Conservation (phyloP, 345 rosid species). For the Gossypium herbaceum region DNA sequence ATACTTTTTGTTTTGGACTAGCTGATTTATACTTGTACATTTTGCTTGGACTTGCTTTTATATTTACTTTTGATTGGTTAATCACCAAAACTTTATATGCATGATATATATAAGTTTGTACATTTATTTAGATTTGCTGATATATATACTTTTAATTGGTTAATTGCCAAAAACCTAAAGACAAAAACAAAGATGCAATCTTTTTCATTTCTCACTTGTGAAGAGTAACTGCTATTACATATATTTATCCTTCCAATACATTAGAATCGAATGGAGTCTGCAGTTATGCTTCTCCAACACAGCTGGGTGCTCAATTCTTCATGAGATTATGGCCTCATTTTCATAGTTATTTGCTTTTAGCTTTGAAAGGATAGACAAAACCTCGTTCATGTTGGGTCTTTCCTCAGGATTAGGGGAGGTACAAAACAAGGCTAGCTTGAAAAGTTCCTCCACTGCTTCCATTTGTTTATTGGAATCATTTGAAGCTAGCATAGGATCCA, state of each 20-base stretch:
- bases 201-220: background rate
- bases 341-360: slow-evolving; percentile 23
- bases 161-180: background rate
- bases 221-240: background rate
- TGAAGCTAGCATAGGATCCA: slow-evolving; percentile 37
- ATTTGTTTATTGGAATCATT: slow-evolving; percentile 24
- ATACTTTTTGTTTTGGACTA: background rate
- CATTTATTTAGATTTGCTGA: background rate
- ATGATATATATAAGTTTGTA: background rate
- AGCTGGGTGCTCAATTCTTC: slow-evolving; percentile 6
- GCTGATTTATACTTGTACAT: background rate
- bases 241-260: background rate
- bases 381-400: slow-evolving; percentile 57
- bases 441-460: slow-evolving; percentile 29
- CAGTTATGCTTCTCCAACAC: background rate
- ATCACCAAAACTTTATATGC: background rate
- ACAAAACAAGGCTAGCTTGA: slow-evolving; percentile 57
- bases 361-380: slow-evolving; percentile 47
- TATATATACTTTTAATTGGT: background rate
- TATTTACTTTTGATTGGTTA: background rate
- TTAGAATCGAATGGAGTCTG: background rate
- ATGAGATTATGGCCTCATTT: background rate
- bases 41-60: background rate
- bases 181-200: background rate
- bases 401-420: slow-evolving; percentile 60